Base-by-base conservation (phyloP, 2,329 filamentous ascomycete species). In the Colletotrichum liaoningense region DNA sequence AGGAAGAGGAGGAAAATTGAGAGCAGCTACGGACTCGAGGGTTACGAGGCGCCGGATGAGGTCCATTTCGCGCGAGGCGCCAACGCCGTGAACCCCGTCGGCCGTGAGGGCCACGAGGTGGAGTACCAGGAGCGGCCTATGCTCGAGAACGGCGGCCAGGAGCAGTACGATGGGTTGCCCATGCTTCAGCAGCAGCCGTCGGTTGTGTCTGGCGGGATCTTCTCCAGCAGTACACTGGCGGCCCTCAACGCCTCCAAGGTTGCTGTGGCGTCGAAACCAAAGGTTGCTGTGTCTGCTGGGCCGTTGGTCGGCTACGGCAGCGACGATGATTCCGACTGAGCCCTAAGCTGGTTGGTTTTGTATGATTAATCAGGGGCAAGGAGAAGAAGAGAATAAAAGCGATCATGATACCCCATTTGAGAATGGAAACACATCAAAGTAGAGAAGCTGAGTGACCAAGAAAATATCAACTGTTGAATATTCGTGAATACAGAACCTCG, bases 41-140 rank as follows among this genome's bases (percentile, higher is more conserved):
- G 95, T 1, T 98, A 98, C 81, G 94, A 98, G 79, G 95, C 95
- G 1, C 95, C 96, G 0, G 97, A 99, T 80, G 93, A 97, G 75
- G 92, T 99, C 30, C 97, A 97, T 89, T 98, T 95, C 83, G 94
- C 95, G 0, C 89, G 94, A 59, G 94, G 95, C 46, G 90, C 91
- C 77, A 91, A 92, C 75, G 90, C 90, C 0, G 89, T 92, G 35
- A 92, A 92, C 77, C 89, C 89, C 0, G 79, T 85, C 3, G 90
- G 89, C 1, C 83, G 89, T 49, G 82, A 89, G 60, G 91, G 91
- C 0, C 87, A 90, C 70, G 92, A 93, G 75, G 81, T 92, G 33
- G 91, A 93, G 79, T 86, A 91, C 60, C 87, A 93, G 77, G 87
- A 91, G 74, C 85, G 84, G 69, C 77, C 89, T 75, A 86, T 93